Percentiles rank a stretch among this genome's conserved stretches.
These are phyloP conservation scores for Miscanthus lutarioriparius DNA, from an alignment of 176 grass and related monocot species.

Conservation along the genomic window DNA sequence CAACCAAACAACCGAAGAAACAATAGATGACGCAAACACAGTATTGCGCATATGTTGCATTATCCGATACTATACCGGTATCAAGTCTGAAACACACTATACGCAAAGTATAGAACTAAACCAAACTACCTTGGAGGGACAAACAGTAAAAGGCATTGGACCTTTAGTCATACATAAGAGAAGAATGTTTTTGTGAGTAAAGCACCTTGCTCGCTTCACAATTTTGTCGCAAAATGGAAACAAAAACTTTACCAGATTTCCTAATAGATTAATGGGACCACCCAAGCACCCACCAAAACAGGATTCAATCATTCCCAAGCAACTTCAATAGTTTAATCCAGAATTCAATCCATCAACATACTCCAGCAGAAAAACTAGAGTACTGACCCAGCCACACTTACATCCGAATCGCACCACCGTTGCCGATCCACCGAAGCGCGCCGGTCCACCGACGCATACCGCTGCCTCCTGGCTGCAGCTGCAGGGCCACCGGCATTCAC, in stretches of 20 bases:
- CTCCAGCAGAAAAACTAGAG: not conserved
- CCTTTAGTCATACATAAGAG: not conserved
- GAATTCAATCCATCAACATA: not conserved
- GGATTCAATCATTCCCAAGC: not conserved
- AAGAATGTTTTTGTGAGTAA: not conserved
- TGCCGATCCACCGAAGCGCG: constrained; percentile 29
- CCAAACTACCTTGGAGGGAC: not conserved
- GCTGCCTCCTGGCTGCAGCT: constrained; percentile 26
- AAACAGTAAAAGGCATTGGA: not conserved
- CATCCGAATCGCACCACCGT: constrained; percentile 64
- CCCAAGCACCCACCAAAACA: not conserved
- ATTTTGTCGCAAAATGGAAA: not conserved
- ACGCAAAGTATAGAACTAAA: not conserved
- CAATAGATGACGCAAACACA: not conserved
- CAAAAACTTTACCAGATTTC: not conserved
- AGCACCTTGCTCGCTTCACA: not conserved
- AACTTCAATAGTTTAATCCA: not conserved
- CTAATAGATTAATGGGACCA: not conserved
- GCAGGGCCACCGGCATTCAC: constrained; percentile 13
- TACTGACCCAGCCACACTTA: not conserved
- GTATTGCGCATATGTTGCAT: not conserved
- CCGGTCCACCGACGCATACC: constrained; percentile 57
- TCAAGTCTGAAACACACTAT: not conserved
- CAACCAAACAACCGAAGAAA: not conserved
- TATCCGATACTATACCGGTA: not conserved